phyloP scores from a whole-genome alignment of 2,329 filamentous ascomycete genomes.

The Ceratocystis harringtonii region DNA sequence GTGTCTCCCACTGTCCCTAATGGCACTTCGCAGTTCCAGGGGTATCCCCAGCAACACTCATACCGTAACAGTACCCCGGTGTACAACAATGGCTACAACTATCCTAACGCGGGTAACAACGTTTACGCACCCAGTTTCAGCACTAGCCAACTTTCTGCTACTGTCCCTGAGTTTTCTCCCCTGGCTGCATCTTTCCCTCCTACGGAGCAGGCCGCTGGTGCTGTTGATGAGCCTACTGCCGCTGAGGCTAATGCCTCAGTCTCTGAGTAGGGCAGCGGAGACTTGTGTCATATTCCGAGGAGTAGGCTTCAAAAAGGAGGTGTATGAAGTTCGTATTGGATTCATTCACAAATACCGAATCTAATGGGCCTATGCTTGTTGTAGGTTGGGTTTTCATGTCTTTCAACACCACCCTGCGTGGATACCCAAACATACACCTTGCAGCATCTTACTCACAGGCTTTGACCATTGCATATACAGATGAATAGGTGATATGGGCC shows the following conservation, averaged over 20 bases:
- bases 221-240: neutral
- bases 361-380: neutral
- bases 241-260: neutral
- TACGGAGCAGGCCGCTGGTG: neutral
- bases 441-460: neutral
- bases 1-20: slow-evolving; percentile 10
- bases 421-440: neutral
- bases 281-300: neutral
- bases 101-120: slow-evolving; percentile 13
- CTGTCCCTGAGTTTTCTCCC: slow-evolving; percentile 29
- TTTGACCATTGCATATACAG: neutral
- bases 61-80: slow-evolving; percentile 19
- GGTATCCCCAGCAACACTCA: slow-evolving; percentile 22
- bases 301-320: neutral
- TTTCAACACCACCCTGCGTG: neutral
- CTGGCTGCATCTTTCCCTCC: neutral
- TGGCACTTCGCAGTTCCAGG: slow-evolving; percentile 11
- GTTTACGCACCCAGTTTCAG: slow-evolving; percentile 18
- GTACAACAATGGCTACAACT: slow-evolving; percentile 22
- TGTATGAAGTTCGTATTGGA: neutral
- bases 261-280: neutral
- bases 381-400: neutral
- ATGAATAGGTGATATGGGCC: neutral
- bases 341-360: neutral
- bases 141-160: slow-evolving; percentile 26